Evolutionary conservation across 2,329 filamentous ascomycete genomes (phyloP), one percentile per base, ranked within the genome.

Genomic region (Fusarium drepaniforme): DNA sequence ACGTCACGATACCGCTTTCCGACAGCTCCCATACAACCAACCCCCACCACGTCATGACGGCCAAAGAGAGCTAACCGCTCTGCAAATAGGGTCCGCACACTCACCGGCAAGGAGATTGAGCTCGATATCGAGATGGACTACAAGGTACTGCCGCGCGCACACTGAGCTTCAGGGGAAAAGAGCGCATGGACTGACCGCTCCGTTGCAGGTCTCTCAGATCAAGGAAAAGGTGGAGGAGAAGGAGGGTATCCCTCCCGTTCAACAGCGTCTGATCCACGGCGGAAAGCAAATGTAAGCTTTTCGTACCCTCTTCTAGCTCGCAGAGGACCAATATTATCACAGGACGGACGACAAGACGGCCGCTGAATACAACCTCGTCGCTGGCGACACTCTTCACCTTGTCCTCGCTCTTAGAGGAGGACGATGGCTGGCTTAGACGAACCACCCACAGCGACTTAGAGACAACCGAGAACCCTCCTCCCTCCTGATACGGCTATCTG

Each of bases 201-300:
- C 15, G 25, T 40, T 44, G 59, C 76, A 97, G 95, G 94, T 98
- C 78, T 93, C 93, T 46, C 92, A 96, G 84, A 98, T 99, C 89
- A 99, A 99, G 89, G 97, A 98, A 86, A 96, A 96, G 81, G 97
- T 99, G 66, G 97, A 99, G 85, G 97, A 99, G 88, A 98, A 98
- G 86, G 97, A 98, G 83, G 97, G 97, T 67, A 99, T 99, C 80
- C 96, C 97, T 51, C 97, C 97, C 1, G 95, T 97, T 21, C 97
- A 99, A 86, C 97, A 99, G 86, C 93, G 97, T 69, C 88, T 99
- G 76, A 99, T 99, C 81, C 98, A 93, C 82, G 95, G 96, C 64
- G 97, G 97, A 81, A 99, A 99, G 88, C 97, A 99, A 84, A 98
- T 99, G 97, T 98, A 86, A 56, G 49, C 72, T 88, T n/a, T n/a